Evolutionary conservation across 2,329 filamentous ascomycete species (phyloP).

Genomic region (Fulvia fulva): DNA sequence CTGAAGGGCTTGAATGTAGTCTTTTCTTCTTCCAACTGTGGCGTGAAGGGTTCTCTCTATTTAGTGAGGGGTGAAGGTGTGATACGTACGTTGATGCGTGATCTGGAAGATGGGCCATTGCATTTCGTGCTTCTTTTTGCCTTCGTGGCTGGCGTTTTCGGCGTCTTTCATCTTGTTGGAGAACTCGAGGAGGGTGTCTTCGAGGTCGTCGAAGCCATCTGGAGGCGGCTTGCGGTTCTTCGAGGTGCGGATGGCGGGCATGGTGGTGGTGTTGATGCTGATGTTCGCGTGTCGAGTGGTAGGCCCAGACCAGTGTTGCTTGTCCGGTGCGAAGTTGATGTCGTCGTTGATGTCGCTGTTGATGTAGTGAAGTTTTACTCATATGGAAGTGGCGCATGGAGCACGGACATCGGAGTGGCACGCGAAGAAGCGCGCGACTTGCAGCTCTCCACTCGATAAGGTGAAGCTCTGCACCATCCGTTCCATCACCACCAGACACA

Average conservation of each 20-base stretch:
- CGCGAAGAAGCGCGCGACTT: background rate
- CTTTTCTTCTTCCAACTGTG: background rate
- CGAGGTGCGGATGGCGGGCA: slow-evolving; percentile 73
- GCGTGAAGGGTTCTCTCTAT: background rate
- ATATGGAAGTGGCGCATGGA: background rate
- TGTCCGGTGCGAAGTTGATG: too few relatives aligned
- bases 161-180: slow-evolving; percentile 92
- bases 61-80: background rate
- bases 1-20: background rate
- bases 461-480: slow-evolving; percentile 1
- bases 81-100: slow-evolving; percentile 72
- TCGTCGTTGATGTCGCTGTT: background rate
- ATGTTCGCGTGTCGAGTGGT: slow-evolving; percentile 43
- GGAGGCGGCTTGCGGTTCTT: slow-evolving; percentile 78
- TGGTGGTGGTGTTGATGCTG: slow-evolving; percentile 34
- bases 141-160: slow-evolving; percentile 75
- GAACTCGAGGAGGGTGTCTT: slow-evolving; percentile 81
- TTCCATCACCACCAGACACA: background rate
- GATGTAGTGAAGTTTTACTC: background rate
- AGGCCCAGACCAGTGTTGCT: background rate
- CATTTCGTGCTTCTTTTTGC: slow-evolving; percentile 84
- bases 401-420: background rate
- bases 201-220: slow-evolving; percentile 82
- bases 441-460: background rate
- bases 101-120: slow-evolving; percentile 98